Evolutionary conservation across 345 rosid genomes (phyloP).

Genomic region (Eucalyptus curtisii): DNA sequence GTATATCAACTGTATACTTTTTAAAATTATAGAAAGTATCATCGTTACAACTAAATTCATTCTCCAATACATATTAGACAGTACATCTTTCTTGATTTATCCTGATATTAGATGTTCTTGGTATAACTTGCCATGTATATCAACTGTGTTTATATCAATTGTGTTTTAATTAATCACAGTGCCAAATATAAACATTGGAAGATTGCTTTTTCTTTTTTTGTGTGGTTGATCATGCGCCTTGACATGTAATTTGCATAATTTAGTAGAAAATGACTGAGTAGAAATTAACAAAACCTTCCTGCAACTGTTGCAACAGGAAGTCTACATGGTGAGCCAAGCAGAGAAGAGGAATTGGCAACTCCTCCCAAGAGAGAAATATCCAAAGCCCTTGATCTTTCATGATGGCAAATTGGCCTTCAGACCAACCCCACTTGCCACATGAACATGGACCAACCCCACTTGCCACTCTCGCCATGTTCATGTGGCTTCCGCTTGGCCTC

Average conservation of each 20-base stretch:
- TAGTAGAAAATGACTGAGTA: neutral
- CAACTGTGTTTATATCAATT: no score
- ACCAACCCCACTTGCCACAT: slow-evolving; percentile 77
- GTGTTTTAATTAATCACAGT: neutral
- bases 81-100: neutral
- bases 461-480: slow-evolving; percentile 58
- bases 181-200: neutral
- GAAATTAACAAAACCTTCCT: neutral
- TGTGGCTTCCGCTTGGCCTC: slow-evolving; percentile 72
- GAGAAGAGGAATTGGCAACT: slow-evolving; percentile 20
- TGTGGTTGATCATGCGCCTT: slow-evolving; percentile 14
- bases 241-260: neutral
- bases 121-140: neutral
- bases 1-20: no score
- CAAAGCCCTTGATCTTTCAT: slow-evolving; percentile 81
- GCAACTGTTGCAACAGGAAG: slow-evolving; percentile 39
- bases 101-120: neutral
- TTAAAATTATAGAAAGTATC: neutral
- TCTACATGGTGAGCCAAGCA: slow-evolving; percentile 19
- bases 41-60: neutral
- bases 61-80: neutral
- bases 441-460: slow-evolving; percentile 80
- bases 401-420: slow-evolving; percentile 92
- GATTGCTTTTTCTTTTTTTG: neutral
- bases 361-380: slow-evolving; percentile 64